Percentiles rank a stretch among this genome's conserved stretches.
Evolutionary conservation across 2,329 filamentous ascomycete species (phyloP).

Genomic region (Colletotrichum filicis): DNA sequence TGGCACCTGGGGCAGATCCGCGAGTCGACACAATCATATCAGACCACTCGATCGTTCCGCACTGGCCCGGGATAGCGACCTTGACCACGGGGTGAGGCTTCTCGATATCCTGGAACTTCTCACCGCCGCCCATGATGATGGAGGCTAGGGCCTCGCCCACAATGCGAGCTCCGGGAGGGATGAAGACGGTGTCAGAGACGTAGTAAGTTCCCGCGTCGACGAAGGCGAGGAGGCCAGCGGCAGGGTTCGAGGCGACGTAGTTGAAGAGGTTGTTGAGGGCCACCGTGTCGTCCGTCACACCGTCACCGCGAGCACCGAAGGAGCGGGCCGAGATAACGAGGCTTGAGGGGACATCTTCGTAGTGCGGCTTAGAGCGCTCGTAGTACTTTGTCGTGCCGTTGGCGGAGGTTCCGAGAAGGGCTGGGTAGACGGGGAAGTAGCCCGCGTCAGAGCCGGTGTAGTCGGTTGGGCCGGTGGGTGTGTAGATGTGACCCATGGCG

Average conservation of each 20-base stretch:
- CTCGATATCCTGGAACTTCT: constrained; percentile 64
- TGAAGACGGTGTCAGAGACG: constrained; percentile 64
- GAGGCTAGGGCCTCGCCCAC: constrained; percentile 68
- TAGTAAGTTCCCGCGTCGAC: constrained; percentile 72
- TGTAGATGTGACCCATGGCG: constrained; percentile 70
- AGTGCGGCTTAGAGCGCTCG: constrained; percentile 82
- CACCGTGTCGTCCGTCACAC: constrained; percentile 77
- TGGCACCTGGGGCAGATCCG: constrained; percentile 74
- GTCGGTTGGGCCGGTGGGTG: constrained; percentile 52
- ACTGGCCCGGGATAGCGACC: constrained; percentile 71
- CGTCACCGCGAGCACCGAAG: constrained; percentile 78
- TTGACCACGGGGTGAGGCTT: constrained; percentile 73
- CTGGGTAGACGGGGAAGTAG: constrained; percentile 58
- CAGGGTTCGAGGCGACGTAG: constrained; percentile 57
- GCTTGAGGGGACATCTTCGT: constrained; percentile 66
- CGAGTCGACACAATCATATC: constrained; percentile 78
- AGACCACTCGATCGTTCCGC: constrained; percentile 74
- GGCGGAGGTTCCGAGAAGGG: constrained; percentile 55
- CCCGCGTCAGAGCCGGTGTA: constrained; percentile 60
- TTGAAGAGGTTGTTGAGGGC: constrained; percentile 74
- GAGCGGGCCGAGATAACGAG: constrained; percentile 77
- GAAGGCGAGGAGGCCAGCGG: constrained; percentile 63
- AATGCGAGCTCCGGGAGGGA: constrained; percentile 63
- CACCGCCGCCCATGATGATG: constrained; percentile 65
- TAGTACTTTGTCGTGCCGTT: constrained; percentile 65